Evolutionary conservation across 2,329 filamentous ascomycete genomes (phyloP).

Genomic region (Fusarium transvaalense): DNA sequence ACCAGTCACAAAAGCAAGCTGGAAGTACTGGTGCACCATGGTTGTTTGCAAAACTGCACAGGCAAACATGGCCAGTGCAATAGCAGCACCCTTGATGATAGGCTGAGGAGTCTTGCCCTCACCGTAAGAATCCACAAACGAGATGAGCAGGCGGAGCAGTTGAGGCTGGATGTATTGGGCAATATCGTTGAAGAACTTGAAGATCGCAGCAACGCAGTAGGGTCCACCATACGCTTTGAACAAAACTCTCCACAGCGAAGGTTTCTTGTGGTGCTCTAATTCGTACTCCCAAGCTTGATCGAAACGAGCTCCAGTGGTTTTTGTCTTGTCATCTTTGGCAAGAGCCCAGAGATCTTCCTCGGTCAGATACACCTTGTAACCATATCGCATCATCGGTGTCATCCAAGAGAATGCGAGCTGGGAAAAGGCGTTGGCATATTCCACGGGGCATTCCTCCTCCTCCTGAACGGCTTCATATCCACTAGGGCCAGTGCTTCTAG

Average conservation of each 20-base stretch:
- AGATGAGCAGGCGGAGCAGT: slow-evolving; percentile 84
- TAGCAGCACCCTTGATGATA: slow-evolving; percentile 84
- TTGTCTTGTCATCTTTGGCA: slow-evolving; percentile 82
- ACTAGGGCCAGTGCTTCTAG: slow-evolving; percentile 73
- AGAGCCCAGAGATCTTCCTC: slow-evolving; percentile 97
- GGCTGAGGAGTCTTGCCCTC: slow-evolving; percentile 75
- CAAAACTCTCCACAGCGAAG: slow-evolving; percentile 86
- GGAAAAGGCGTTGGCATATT: slow-evolving; percentile 95
- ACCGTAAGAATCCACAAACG: slow-evolving; percentile 84
- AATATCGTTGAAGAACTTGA: slow-evolving; percentile 90
- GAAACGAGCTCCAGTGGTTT: slow-evolving; percentile 76
- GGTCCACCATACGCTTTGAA: slow-evolving; percentile 87
- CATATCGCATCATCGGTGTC: slow-evolving; percentile 96
- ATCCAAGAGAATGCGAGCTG: slow-evolving; percentile 97
- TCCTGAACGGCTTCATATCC: slow-evolving; percentile 69
- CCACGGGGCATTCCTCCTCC: slow-evolving; percentile 76
- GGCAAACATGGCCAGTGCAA: slow-evolving; percentile 91
- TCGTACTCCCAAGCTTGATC: slow-evolving; percentile 82
- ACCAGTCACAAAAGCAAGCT: slow-evolving; percentile 91
- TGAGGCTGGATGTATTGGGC: slow-evolving; percentile 93
- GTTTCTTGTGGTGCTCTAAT: slow-evolving; percentile 72
- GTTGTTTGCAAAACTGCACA: slow-evolving; percentile 88
- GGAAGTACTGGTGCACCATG: slow-evolving; percentile 97
- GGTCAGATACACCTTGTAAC: slow-evolving; percentile 91
- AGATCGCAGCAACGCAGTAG: slow-evolving; percentile 83